A percentile compares a stretch with the other conserved stretches of the same genome.
phyloP scores from a whole-genome alignment of 2,329 filamentous ascomycete genomes.

The Aspergillus sp. region DNA sequence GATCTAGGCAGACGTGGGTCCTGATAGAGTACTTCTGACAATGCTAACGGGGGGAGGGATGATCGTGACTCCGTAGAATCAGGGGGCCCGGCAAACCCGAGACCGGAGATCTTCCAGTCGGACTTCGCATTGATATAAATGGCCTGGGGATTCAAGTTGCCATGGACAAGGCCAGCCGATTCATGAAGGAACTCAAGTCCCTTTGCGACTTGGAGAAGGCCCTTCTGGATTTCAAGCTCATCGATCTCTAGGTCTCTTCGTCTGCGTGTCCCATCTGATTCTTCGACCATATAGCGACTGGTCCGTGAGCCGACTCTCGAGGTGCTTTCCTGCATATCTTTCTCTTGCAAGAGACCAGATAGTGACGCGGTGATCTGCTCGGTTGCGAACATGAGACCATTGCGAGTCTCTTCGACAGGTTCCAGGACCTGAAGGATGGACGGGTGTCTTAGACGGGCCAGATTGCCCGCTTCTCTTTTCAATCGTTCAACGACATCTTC shows the following conservation, averaged over 20 bases:
- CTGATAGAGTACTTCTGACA: constrained; percentile 80
- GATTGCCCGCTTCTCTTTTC: constrained; percentile 84
- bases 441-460: constrained; percentile 85
- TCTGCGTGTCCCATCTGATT: constrained; percentile 68
- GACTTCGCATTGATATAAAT: constrained; percentile 95
- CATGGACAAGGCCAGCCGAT: constrained; percentile 88
- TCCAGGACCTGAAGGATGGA: constrained; percentile 90
- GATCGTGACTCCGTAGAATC: constrained; percentile 72
- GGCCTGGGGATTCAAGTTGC: constrained; percentile 89
- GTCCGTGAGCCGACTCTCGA: constrained; percentile 67
- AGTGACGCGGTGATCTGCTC: constrained; percentile 90
- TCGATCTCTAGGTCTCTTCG: constrained; percentile 88
- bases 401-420: constrained; percentile 90
- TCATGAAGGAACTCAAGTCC: constrained; percentile 94
- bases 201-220: constrained; percentile 86
- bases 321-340: constrained; percentile 77
- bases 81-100: constrained; percentile 81
- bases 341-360: constrained; percentile 75
- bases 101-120: constrained; percentile 97
- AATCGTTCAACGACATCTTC: constrained; percentile 90
- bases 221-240: constrained; percentile 96
- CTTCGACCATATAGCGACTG: constrained; percentile 78
- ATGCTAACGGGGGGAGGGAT: constrained; percentile 73
- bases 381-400: constrained; percentile 91
- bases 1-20: constrained; percentile 77